Conservation (phyloP, 495 filamentous ascomycete species). For the Margaritispora aquatica region DNA sequence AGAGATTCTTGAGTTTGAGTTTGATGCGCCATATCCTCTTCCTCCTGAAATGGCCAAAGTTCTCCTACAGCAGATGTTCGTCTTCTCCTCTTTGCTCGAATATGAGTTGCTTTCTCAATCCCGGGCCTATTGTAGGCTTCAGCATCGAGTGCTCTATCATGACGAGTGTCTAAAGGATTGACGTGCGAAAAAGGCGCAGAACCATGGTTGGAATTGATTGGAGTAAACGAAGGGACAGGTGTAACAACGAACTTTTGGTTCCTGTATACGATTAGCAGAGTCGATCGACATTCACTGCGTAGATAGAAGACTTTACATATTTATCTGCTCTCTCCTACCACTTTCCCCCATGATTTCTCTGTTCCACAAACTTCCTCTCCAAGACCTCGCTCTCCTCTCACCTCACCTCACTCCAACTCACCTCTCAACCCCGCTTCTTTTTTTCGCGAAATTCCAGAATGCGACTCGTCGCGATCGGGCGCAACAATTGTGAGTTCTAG, state of each 20-base stretch:
- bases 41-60: not conserved
- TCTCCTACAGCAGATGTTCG: not conserved
- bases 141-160: slow-evolving; percentile 1
- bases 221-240: slow-evolving; percentile 5
- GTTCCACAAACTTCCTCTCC: not conserved
- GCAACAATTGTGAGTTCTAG: too few relatives aligned
- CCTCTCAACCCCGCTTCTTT: too few relatives aligned
- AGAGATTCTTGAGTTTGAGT: not conserved
- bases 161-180: not conserved
- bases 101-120: not conserved
- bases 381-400: not conserved
- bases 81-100: not conserved
- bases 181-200: not conserved
- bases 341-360: not conserved
- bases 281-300: not conserved
- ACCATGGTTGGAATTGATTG: slow-evolving; percentile 5
- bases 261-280: not conserved
- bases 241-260: not conserved
- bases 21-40: not conserved
- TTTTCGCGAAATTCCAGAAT: too few relatives aligned
- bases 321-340: not conserved
- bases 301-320: not conserved
- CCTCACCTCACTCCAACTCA: not conserved
- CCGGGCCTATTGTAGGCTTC: slow-evolving; percentile 7
- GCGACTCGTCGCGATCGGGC: too few relatives aligned